phyloP scores from a whole-genome alignment of 2,329 filamentous ascomycete genomes.

The Eurotiales sp. region DNA sequence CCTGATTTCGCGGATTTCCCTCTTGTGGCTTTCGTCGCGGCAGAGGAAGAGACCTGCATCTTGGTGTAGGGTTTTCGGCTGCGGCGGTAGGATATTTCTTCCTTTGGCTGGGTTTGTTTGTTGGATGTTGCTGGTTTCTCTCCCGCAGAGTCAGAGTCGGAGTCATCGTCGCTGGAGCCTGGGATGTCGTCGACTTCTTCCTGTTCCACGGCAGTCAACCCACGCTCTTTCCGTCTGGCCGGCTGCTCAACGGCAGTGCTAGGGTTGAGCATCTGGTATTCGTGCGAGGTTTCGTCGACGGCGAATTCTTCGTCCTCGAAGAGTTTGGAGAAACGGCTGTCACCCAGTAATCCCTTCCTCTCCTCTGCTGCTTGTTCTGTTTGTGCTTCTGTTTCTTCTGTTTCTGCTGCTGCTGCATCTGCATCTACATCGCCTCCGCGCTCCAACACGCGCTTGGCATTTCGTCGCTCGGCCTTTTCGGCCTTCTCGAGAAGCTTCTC shows the following conservation, averaged over 20 bases:
- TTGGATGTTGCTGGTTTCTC: not conserved
- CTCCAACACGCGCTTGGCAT: conserved; percentile 47
- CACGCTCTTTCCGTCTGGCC: conserved; percentile 39
- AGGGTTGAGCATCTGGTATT: conserved; percentile 86
- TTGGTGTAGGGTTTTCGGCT: conserved; percentile 49
- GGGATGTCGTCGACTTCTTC: conserved; percentile 54
- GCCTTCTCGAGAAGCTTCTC: conserved; percentile 59
- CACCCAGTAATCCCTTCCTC: conserved; percentile 66
- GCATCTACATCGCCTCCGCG: conserved; percentile 59
- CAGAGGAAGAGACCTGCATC: conserved; percentile 57
- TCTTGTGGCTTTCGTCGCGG: conserved; percentile 23
- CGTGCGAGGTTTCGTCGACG: conserved; percentile 82
- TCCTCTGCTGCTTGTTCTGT: conserved; percentile 21
- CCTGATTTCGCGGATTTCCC: conserved; percentile 27
- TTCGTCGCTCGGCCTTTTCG: conserved; percentile 51
- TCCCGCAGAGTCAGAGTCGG: conserved; percentile 7
- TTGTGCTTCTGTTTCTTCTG: too few relatives aligned
- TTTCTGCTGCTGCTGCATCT: too few relatives aligned
- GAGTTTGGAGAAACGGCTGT: conserved; percentile 79
- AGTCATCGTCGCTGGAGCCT: conserved; percentile 35
- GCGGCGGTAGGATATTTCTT: conserved; percentile 54
- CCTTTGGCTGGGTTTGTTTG: conserved; percentile 23
- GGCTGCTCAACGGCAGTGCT: conserved; percentile 55
- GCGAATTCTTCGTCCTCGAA: conserved; percentile 93
- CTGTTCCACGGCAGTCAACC: conserved; percentile 61